A percentile compares a stretch with the other conserved stretches of the same genome.
phyloP scores from a whole-genome alignment of 352 stramenopile genomes.

The Globisporangium paddicum region DNA sequence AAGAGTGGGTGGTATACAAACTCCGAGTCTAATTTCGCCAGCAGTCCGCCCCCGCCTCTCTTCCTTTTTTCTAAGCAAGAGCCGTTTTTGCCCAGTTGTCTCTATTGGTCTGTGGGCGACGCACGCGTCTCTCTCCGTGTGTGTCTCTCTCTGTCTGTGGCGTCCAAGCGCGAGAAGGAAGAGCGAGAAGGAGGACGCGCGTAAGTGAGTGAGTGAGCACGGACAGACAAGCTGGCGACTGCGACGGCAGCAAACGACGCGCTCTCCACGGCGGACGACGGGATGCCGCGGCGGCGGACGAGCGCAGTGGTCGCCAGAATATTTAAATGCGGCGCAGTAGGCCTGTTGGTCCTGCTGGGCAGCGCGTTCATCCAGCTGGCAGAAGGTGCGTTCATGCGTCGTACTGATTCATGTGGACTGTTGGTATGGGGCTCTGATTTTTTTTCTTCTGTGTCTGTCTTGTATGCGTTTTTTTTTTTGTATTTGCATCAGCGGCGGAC shows the following conservation, averaged over 20 bases:
- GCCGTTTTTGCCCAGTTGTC: too few species aligned
- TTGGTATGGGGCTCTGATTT: background rate
- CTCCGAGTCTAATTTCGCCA: too few species aligned
- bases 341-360: background rate
- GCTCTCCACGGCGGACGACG: background rate
- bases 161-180: background rate
- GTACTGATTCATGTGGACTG: background rate
- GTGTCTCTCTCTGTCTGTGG: background rate
- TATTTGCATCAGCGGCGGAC: conserved; percentile 14
- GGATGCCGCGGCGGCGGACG: background rate
- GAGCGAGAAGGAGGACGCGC: background rate
- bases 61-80: too few species aligned
- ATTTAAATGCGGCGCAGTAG: background rate
- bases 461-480: too few species aligned
- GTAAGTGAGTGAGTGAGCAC: too few species aligned
- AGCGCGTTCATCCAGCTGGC: background rate
- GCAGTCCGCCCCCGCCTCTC: too few species aligned
- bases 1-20: too few species aligned
- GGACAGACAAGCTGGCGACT: conserved; percentile 8
- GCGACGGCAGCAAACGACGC: conserved; percentile 3
- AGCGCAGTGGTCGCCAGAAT: background rate
- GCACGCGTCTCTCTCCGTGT: background rate
- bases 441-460: background rate
- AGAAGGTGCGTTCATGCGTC: background rate
- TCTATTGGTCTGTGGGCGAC: background rate